These are phyloP conservation scores for Eucalyptus erythrocorys DNA, from an alignment of 345 rosid species.

Conservation along the genomic window DNA sequence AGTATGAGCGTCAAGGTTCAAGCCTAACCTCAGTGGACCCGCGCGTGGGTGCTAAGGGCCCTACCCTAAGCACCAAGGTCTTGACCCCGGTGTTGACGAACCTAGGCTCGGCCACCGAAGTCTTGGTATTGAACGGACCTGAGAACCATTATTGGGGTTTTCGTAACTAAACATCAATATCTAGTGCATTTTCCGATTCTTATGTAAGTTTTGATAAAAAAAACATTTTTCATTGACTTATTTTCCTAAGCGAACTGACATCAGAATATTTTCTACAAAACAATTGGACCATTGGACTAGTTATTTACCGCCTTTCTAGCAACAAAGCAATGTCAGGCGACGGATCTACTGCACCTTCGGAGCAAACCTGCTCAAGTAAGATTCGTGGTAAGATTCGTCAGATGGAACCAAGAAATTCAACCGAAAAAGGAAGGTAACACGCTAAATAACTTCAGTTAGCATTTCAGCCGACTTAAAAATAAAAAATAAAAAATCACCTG, in stretches of 20 bases:
- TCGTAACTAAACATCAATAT: too few species aligned
- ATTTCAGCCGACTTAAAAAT: background rate
- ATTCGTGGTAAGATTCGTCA: background rate
- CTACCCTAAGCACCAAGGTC: too few species aligned
- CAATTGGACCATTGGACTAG: background rate
- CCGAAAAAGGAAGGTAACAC: background rate
- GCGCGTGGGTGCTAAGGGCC: accelerated
- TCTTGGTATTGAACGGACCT: too few species aligned
- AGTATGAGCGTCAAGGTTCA: too few species aligned
- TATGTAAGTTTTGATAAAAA: too few species aligned
- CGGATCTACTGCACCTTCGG: background rate
- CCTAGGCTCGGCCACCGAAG: too few species aligned
- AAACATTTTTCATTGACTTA: too few species aligned
- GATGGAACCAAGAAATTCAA: background rate
- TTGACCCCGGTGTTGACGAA: accelerated
- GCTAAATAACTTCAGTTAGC: background rate
- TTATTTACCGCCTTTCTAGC: background rate
- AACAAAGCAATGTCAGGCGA: background rate
- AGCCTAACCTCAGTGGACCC: too few species aligned
- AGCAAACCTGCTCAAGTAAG: background rate
- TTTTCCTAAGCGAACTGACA: accelerated
- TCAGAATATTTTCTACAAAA: too few species aligned
- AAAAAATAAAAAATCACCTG: background rate
- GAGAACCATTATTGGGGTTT: too few species aligned
- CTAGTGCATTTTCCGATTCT: too few species aligned